A percentile compares a stretch with the other conserved stretches of the same genome.
phyloP scores from a whole-genome alignment of 768 basidiomycete species.

The Tricholomella constricta region DNA sequence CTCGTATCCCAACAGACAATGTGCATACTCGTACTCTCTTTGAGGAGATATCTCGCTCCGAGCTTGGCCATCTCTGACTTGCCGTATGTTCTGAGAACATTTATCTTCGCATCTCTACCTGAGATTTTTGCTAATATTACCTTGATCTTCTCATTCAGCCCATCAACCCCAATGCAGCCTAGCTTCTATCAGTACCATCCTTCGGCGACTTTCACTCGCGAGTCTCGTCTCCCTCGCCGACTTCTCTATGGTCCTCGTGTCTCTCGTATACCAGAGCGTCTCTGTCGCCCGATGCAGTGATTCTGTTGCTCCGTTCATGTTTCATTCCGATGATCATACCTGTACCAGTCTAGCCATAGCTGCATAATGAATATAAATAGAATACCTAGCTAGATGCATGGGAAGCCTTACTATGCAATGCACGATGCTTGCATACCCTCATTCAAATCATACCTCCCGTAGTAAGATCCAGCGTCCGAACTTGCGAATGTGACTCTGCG shows the following conservation, averaged over 20 bases:
- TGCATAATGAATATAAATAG: too few relatives aligned
- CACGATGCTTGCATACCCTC: too few relatives aligned
- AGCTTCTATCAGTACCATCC: neutral
- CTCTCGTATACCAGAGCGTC: constrained; percentile 52
- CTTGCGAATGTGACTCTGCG: too few relatives aligned
- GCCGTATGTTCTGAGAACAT: constrained; percentile 11
- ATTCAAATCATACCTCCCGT: too few relatives aligned
- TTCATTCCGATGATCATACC: neutral
- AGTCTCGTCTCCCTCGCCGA: constrained; percentile 6
- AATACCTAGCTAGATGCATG: too few relatives aligned
- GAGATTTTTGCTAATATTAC: neutral
- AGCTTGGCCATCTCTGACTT: neutral
- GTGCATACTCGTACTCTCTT: constrained; percentile 8
- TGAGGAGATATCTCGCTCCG: constrained; percentile 4
- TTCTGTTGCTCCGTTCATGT: neutral
- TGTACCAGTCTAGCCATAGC: neutral
- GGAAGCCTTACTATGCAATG: too few relatives aligned
- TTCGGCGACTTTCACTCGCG: neutral
- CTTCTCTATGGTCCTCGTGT: constrained; percentile 23
- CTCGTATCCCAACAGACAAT: constrained; percentile 11
- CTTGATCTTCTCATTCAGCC: neutral
- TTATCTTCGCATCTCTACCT: too few relatives aligned
- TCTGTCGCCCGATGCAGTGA: constrained; percentile 30
- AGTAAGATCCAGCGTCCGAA: too few relatives aligned
- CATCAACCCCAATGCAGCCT: neutral